Evolutionary conservation across 192 early-diverging fungal genomes (phyloP), one percentile per base, ranked within the genome.

Genomic region (Coemansia sp.): DNA sequence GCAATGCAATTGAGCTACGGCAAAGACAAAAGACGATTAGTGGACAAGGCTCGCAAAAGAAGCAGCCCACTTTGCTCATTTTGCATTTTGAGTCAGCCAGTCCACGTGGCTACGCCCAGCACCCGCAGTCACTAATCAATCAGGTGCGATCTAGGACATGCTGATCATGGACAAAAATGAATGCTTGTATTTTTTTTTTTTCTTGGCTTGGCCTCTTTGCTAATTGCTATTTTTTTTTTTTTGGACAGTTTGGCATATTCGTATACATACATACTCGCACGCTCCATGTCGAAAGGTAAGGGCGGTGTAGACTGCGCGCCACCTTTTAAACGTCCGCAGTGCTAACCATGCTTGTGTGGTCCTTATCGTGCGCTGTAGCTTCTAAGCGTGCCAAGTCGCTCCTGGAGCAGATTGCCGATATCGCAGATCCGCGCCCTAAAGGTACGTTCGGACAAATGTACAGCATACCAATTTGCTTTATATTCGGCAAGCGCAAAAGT

Each of bases 371-470:
- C 14, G 25, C 17, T 75, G 56, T 74, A 74, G 68, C 62, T 20
- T 38, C 65, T 19, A 75, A 71, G 37, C 65, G 66, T 49, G 40
- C 67, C 39, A 83, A 83, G 59, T 76, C 82, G 54, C 72, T 76
- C 27, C 45, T 75, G 24, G 71, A 79, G 68, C 82, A 79, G 60
- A 76, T 84, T 36, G 76, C 82, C 20, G 74, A 76, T 29, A 74
- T 84, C 36, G 64, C 77, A 12, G 77, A 84, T 49, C 82, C 82
- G 2, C 71, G 65, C 45, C 82, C 82, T 5, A 79, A 84, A 46
- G 71, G 73, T 76, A 76, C 1, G 60, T 36, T n/a, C n/a, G n/a
- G n/a, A n/a, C n/a, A n/a, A n/a, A 49, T 8, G 32, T 29, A 45
- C 20, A 4, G 17, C 35, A 39, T 27, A 4, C 35, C 29, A 17